Evolutionary conservation across 495 filamentous ascomycete species (phyloP), one percentile per base, ranked within the genome.

Genomic region (Bacidia rubella): DNA sequence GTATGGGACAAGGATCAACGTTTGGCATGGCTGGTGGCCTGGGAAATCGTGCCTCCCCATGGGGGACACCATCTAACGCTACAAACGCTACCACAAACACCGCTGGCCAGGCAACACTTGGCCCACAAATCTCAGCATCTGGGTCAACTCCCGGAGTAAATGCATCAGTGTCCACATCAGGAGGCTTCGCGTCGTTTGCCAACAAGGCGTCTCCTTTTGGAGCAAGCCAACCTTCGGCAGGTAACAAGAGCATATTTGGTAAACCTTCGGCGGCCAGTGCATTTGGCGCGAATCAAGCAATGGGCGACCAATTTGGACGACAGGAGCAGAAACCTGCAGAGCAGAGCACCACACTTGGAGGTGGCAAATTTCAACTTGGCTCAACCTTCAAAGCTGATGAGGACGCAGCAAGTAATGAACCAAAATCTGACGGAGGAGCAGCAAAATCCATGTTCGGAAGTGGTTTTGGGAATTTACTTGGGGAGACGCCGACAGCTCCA

Each of bases 331-430:
- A 66, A 5, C 59, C 56, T 2, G 62, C 61, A 44, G 47, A 68
- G 42, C 62, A 69, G 39, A 65, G 65, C 10, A 62, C 66, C 3
- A 47, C 63, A 11, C 82, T 88, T 62, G 79, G 81, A 15, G 67
- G 70, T 10, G 47, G 47, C 19, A 72, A 75, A 0, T 95, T 96
- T 63, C 78, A 79, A 22, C 72, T 96, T 20, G 81, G 77, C 2
- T 85, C 83, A 41, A 83, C 79, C 12, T 96, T 96, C 67, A 88
- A 92, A 64, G 73, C 73, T 25, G 90, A 94, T 61, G 74, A 74
- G 9, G 69, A 73, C 48, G 76, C 76, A 22, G 76, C 75, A 46
- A 79, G 83, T 55, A 80, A 83, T 56, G 66, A 65, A 19, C 72
- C 78, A 10, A 75, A 77, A 35, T 65, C 74, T 19, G 57, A 64